Evolutionary conservation across 1,139 yeast species (phyloP).

Genomic region (Petasospora fabianii): DNA sequence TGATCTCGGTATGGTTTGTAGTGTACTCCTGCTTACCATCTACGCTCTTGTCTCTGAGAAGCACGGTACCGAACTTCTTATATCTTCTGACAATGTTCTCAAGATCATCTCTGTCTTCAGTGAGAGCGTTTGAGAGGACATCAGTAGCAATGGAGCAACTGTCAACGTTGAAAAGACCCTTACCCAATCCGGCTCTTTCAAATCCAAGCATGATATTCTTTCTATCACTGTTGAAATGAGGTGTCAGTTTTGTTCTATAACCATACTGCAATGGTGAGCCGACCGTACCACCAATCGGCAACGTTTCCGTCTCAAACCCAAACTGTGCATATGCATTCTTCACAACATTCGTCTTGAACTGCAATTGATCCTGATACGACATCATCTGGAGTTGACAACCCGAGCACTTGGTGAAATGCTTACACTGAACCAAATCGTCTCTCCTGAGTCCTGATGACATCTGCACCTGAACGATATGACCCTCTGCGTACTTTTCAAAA

Average conservation of each 20-base stretch:
- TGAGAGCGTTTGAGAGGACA: conserved; percentile 59
- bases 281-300: conserved; percentile 52
- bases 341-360: conserved; percentile 59
- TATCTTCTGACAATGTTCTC: conserved; percentile 40
- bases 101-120: conserved; percentile 50
- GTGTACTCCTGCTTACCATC: conserved; percentile 27
- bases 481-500: conserved; percentile 58
- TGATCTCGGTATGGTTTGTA: conserved; percentile 62
- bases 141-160: conserved; percentile 77
- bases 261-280: conserved; percentile 63
- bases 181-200: conserved; percentile 67
- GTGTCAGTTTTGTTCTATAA: conserved; percentile 80
- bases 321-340: conserved; percentile 65
- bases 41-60: conserved; percentile 62
- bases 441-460: conserved; percentile 41
- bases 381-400: conserved; percentile 85
- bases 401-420: conserved; percentile 62
- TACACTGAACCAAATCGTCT: conserved; percentile 47
- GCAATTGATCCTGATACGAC: conserved; percentile 57
- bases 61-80: conserved; percentile 72
- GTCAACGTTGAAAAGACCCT: conserved; percentile 68
- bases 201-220: conserved; percentile 30
- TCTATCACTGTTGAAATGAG: conserved; percentile 70
- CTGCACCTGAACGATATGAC: conserved; percentile 52
- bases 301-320: conserved; percentile 44